These are phyloP conservation scores for Paxillus rubicundulus DNA, from an alignment of 768 basidiomycete species.

Conservation along the genomic window DNA sequence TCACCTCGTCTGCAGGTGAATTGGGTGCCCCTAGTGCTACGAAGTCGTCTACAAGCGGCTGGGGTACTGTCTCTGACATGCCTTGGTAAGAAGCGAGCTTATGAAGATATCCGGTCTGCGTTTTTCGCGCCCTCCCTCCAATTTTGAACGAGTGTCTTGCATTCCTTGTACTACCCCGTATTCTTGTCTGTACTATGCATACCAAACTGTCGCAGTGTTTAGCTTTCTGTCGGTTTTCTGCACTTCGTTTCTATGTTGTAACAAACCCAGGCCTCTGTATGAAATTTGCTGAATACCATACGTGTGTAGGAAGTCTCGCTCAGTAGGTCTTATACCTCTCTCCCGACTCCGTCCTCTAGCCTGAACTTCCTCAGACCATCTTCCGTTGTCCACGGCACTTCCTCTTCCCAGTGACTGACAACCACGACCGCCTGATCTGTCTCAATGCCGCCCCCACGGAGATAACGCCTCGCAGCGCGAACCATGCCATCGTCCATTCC, in stretches of 20 bases:
- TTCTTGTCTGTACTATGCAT: not conserved
- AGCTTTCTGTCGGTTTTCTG: not conserved
- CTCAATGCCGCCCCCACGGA: slow-evolving; percentile 52
- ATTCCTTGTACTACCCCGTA: not conserved
- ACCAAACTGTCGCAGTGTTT: not conserved
- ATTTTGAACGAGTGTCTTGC: not conserved
- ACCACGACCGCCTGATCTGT: slow-evolving; percentile 75
- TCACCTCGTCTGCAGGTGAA: slow-evolving; percentile 2
- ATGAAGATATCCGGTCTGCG: not conserved
- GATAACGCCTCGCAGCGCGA: slow-evolving; percentile 54
- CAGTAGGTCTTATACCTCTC: slow-evolving; percentile 10
- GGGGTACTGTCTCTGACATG: slow-evolving; percentile 22
- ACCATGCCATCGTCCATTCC: slow-evolving; percentile 89
- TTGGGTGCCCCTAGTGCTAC: slow-evolving; percentile 8
- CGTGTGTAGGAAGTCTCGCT: not conserved
- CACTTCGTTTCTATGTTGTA: too few species aligned
- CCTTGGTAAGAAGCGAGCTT: slow-evolving; percentile 18
- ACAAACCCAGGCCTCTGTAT: too few species aligned
- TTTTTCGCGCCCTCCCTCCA: not conserved
- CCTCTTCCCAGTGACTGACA: slow-evolving; percentile 89
- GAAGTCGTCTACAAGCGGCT: slow-evolving; percentile 24
- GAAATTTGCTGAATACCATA: not conserved
- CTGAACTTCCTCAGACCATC: slow-evolving; percentile 47
- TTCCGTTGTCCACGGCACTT: slow-evolving; percentile 74
- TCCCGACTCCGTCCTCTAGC: slow-evolving; percentile 36